Conservation (phyloP, 805 yeast species). For the Lachancea mirantina region DNA sequence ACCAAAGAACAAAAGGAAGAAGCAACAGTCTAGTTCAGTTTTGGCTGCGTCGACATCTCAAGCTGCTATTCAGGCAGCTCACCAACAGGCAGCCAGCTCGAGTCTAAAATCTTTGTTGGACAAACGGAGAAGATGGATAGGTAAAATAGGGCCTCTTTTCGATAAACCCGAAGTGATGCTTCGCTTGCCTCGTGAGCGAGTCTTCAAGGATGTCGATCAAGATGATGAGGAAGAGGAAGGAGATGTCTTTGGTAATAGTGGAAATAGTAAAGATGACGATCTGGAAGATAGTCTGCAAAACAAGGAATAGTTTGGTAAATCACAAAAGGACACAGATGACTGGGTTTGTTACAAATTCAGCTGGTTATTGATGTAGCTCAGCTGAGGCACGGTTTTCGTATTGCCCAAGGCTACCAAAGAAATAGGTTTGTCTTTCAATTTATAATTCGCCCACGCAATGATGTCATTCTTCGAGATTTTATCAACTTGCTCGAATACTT, state of each 20-base stretch:
- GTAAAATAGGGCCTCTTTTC: constrained; percentile 82
- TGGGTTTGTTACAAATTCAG: constrained; percentile 11
- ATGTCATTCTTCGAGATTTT: constrained; percentile 73
- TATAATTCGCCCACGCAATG: constrained; percentile 79
- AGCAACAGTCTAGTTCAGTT: constrained; percentile 18
- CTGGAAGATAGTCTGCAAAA: constrained; percentile 13
- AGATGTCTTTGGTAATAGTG: constrained; percentile 27
- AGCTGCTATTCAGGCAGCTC: constrained; percentile 36
- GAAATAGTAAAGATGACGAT: constrained; percentile 27
- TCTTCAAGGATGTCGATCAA: constrained; percentile 40
- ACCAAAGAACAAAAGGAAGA: constrained; percentile 44
- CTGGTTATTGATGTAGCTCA: constrained; percentile 46
- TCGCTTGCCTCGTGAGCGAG: constrained; percentile 58
- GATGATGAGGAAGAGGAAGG: constrained; percentile 38
- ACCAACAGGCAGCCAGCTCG: constrained; percentile 67
- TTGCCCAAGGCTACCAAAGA: constrained; percentile 92
- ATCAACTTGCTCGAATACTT: constrained; percentile 57
- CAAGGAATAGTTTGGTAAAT: constrained; percentile 8
- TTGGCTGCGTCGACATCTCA: constrained; percentile 23
- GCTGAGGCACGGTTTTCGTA: constrained; percentile 61
- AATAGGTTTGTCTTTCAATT: constrained; percentile 68
- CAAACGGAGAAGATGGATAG: constrained; percentile 83
- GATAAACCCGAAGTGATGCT: constrained; percentile 60
- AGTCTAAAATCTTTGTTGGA: constrained; percentile 76
- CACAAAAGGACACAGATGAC: constrained; percentile 1